Evolutionary conservation across 2,329 filamentous ascomycete genomes (phyloP).

Genomic region (Sporothrix phasma): DNA sequence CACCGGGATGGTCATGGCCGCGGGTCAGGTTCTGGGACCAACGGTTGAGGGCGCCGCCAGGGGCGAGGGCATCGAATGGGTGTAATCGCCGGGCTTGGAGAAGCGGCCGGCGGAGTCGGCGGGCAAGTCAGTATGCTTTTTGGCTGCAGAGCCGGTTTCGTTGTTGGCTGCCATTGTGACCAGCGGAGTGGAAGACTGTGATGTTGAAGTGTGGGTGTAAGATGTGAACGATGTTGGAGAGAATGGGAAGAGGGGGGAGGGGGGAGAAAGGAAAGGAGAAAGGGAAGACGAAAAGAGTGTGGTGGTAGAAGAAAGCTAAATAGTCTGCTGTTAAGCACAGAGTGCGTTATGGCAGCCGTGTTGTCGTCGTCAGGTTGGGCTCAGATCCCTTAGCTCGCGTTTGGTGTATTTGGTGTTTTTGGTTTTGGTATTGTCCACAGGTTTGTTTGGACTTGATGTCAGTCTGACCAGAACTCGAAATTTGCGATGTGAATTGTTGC

Average conservation of each 20-base stretch:
- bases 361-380: neutral
- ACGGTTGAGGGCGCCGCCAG: constrained; percentile 59
- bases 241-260: neutral
- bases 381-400: neutral
- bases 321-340: neutral
- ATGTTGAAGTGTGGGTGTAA: neutral
- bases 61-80: constrained; percentile 43
- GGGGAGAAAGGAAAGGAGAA: neutral
- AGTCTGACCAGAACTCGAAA: neutral
- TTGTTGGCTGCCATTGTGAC: neutral
- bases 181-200: neutral
- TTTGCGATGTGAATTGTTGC: neutral
- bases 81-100: constrained; percentile 43
- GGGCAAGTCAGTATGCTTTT: neutral
- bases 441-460: neutral
- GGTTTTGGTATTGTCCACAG: neutral
- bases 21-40: constrained; percentile 77
- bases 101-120: neutral
- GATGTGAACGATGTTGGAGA: neutral
- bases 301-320: neutral
- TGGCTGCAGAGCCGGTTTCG: neutral
- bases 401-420: too few relatives aligned
- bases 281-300: neutral
- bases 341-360: neutral
- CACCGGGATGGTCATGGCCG: constrained; percentile 82